These are phyloP conservation scores for Groenewaldozyma auringiensis DNA, from an alignment of 1,139 yeast species.

Conservation along the genomic window DNA sequence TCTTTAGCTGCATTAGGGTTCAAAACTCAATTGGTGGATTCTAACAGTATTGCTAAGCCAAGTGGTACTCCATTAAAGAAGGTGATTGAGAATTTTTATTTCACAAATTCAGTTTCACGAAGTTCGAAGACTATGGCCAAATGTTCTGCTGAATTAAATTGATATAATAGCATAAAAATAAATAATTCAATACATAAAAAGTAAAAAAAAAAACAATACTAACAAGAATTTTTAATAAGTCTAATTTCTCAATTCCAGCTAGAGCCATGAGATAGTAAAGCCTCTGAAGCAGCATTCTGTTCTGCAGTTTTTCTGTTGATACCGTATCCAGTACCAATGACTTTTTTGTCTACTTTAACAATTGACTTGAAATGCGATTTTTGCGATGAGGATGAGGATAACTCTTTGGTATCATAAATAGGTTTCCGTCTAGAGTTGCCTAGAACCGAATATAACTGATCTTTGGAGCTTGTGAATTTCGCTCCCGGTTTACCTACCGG, in stretches of 20 bases:
- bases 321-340: slow-evolving; percentile 18
- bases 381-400: neutral
- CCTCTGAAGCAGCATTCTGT: slow-evolving; percentile 17
- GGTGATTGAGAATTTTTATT: slow-evolving; percentile 77
- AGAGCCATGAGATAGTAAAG: slow-evolving; percentile 13
- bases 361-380: slow-evolving; percentile 9
- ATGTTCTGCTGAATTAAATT: slow-evolving; percentile 40
- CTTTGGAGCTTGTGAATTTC: slow-evolving; percentile 35
- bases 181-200: too few relatives aligned
- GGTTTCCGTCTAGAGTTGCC: slow-evolving; percentile 71
- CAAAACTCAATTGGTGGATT: slow-evolving; percentile 35
- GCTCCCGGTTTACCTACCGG: neutral
- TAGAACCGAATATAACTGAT: slow-evolving; percentile 66
- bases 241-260: slow-evolving; percentile 6
- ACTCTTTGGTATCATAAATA: slow-evolving; percentile 35
- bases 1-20: slow-evolving; percentile 49
- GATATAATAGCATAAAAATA: slow-evolving; percentile 5
- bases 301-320: slow-evolving; percentile 19
- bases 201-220: neutral
- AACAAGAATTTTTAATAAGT: neutral
- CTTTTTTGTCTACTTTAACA: slow-evolving; percentile 14
- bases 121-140: slow-evolving; percentile 88
- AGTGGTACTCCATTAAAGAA: slow-evolving; percentile 45
- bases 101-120: slow-evolving; percentile 82
- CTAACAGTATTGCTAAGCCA: slow-evolving; percentile 36